phyloP scores from a whole-genome alignment of 345 rosid genomes.

The Combretum micranthum region DNA sequence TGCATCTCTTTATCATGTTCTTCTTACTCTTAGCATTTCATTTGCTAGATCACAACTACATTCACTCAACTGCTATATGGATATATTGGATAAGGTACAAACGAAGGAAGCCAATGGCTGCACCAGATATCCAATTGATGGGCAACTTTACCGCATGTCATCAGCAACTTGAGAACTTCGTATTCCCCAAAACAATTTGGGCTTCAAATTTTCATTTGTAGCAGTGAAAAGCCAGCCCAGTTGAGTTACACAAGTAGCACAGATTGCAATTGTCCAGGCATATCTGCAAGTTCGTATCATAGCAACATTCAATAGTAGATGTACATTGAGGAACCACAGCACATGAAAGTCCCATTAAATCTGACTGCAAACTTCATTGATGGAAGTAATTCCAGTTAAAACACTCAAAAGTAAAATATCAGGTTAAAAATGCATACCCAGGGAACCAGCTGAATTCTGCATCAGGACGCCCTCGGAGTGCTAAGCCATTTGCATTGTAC shows the following conservation, averaged over 20 bases:
- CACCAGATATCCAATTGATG: no score
- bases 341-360: not conserved
- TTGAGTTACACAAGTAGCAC: slow-evolving; percentile 47
- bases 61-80: no score
- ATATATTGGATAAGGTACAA: no score
- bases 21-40: no score
- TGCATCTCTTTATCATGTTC: no score
- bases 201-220: slow-evolving; percentile 58
- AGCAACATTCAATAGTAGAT: not conserved
- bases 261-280: slow-evolving; percentile 69
- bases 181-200: slow-evolving; percentile 82
- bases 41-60: no score
- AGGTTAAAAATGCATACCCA: slow-evolving; percentile 47
- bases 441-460: slow-evolving; percentile 96
- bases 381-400: not conserved
- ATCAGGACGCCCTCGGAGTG: slow-evolving; percentile 32
- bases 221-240: slow-evolving; percentile 94
- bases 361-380: not conserved
- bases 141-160: slow-evolving; percentile 12
- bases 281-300: slow-evolving; percentile 40
- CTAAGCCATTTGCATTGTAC: slow-evolving; percentile 58
- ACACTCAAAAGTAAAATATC: not conserved
- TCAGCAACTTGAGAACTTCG: slow-evolving; percentile 72
- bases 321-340: not conserved
- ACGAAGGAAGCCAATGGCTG: no score